phyloP scores from a whole-genome alignment of 1,139 yeast species.

The Blastobotrys raffinosifermentans region DNA sequence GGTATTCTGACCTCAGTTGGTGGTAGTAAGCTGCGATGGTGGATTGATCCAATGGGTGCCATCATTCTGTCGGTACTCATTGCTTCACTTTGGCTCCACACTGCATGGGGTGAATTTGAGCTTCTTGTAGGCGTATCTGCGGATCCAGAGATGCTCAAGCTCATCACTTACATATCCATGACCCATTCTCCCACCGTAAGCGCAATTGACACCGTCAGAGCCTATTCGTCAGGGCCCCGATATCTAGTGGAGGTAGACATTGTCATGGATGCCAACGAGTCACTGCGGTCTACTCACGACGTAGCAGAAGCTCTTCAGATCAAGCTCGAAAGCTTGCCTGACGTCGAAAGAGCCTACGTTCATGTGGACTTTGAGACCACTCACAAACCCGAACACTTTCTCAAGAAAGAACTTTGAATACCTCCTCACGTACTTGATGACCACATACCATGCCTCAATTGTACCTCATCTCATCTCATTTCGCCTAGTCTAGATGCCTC shows the following conservation, averaged over 20 bases:
- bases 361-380: constrained; percentile 18
- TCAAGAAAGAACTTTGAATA: constrained; percentile 7
- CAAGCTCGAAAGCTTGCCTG: constrained; percentile 17
- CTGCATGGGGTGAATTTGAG: constrained; percentile 14
- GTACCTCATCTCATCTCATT: too few species aligned
- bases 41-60: constrained; percentile 19
- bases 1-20: constrained; percentile 17
- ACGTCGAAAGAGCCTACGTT: constrained; percentile 19
- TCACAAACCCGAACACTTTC: constrained; percentile 14
- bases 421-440: too few species aligned
- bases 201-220: constrained; percentile 17
- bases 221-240: constrained; percentile 16
- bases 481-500: too few species aligned
- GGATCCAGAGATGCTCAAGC: constrained; percentile 13
- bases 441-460: too few species aligned
- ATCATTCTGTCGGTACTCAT: constrained; percentile 13
- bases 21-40: constrained; percentile 16
- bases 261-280: constrained; percentile 14
- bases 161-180: constrained; percentile 16
- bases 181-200: constrained; percentile 13
- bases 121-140: constrained; percentile 17
- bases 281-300: constrained; percentile 14
- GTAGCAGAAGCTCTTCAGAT: constrained; percentile 17
- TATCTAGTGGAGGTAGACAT: constrained; percentile 17
- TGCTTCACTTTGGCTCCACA: constrained; percentile 12